phyloP scores from a whole-genome alignment of 768 basidiomycete genomes.

The Mrakia hoshinonis region DNA sequence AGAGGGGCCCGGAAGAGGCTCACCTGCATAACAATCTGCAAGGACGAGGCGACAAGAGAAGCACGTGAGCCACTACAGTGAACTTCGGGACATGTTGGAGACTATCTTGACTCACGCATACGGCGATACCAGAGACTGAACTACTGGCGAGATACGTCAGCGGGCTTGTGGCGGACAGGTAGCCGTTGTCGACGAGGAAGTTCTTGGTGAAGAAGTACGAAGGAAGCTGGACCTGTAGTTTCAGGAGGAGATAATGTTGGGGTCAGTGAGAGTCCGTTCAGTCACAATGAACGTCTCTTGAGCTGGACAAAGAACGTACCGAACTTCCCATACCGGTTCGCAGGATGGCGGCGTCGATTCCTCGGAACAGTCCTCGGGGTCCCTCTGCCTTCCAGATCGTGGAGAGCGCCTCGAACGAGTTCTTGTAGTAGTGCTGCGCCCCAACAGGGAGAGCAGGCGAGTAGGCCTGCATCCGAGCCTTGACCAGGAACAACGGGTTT shows the following conservation, averaged over 20 bases:
- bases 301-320: conserved; percentile 41
- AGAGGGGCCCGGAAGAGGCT: not conserved
- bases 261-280: not conserved
- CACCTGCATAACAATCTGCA: conserved; percentile 36
- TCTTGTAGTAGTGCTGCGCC: conserved; percentile 84
- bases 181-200: conserved; percentile 58
- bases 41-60: not conserved
- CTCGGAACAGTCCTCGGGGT: conserved; percentile 59
- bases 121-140: conserved; percentile 80
- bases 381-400: conserved; percentile 74
- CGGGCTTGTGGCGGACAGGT: conserved; percentile 65
- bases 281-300: no score
- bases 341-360: conserved; percentile 86
- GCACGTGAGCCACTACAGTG: no score
- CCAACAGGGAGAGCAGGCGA: conserved; percentile 91
- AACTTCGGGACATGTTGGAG: not conserved
- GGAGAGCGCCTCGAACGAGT: conserved; percentile 65
- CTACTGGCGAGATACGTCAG: conserved; percentile 85
- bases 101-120: conserved; percentile 36
- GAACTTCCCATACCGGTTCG: conserved; percentile 92
- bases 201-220: conserved; percentile 91
- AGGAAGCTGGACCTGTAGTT: conserved; percentile 73
- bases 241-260: not conserved
- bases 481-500: conserved; percentile 87
- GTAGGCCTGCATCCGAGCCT: conserved; percentile 99